Evolutionary conservation across 371 early-diverging fungal genomes (phyloP).

Genomic region (Rhizopus sp.): DNA sequence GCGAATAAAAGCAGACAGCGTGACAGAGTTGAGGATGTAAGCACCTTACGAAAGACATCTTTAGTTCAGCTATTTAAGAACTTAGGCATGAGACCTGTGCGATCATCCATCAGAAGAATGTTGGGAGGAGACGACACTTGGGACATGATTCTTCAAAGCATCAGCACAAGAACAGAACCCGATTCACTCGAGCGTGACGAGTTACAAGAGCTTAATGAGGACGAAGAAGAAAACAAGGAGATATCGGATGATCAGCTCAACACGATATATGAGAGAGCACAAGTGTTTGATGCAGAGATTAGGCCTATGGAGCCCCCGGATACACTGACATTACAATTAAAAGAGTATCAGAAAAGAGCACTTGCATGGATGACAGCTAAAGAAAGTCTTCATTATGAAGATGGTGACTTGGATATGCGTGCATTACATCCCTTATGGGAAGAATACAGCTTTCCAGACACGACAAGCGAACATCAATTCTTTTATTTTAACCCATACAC

Average conservation of each 20-base stretch:
- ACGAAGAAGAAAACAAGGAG: constrained; percentile 45
- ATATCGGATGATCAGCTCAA: constrained; percentile 61
- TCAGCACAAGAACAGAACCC: constrained; percentile 9
- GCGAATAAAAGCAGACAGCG: constrained; percentile 14
- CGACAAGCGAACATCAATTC: constrained; percentile 16
- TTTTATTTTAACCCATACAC: constrained; percentile 71
- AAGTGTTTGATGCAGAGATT: constrained; percentile 55
- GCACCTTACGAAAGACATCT: constrained; percentile 42
- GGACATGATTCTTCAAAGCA: constrained; percentile 32
- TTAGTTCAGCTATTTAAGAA: constrained; percentile 45
- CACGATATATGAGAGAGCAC: constrained; percentile 65
- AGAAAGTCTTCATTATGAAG: constrained; percentile 35
- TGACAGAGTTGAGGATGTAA: constrained; percentile 31
- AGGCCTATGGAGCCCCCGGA: constrained; percentile 50
- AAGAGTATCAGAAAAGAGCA: constrained; percentile 67
- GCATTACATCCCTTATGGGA: constrained; percentile 70
- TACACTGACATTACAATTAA: constrained; percentile 53
- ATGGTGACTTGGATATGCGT: constrained; percentile 37
- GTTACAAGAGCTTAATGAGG: constrained; percentile 12
- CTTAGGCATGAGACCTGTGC: constrained; percentile 38
- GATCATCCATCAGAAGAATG: constrained; percentile 37
- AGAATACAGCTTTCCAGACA: constrained; percentile 53
- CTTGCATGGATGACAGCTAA: constrained; percentile 67
- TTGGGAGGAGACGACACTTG: constrained; percentile 23
- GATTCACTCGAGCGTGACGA: constrained; percentile 4